phyloP scores from a whole-genome alignment of 2,329 filamentous ascomycete genomes.

The Aspergillus phoenicis region DNA sequence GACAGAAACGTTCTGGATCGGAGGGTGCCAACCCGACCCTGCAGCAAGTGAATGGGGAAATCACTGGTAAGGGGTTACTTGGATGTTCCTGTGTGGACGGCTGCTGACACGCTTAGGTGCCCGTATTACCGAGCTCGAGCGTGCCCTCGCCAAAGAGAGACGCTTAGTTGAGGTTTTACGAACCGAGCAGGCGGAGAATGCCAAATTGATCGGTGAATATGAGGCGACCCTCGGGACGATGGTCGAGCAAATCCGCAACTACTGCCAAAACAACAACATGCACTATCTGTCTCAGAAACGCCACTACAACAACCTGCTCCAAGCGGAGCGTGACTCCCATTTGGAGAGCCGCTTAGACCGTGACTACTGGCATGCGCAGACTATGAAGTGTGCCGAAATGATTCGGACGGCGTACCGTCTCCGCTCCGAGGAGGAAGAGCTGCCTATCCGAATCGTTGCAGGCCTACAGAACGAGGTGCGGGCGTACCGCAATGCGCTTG shows the following conservation, averaged over 20 bases:
- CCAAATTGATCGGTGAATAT: slow-evolving; percentile 51
- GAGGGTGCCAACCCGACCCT: slow-evolving; percentile 43
- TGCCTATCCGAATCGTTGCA: slow-evolving; percentile 47
- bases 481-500: slow-evolving; percentile 50
- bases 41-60: slow-evolving; percentile 49
- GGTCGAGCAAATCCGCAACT: slow-evolving; percentile 55
- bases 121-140: slow-evolving; percentile 53
- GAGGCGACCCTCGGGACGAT: slow-evolving; percentile 50
- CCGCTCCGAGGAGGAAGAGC: slow-evolving; percentile 52
- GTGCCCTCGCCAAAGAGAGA: slow-evolving; percentile 50
- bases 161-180: slow-evolving; percentile 46
- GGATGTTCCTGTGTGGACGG: not conserved
- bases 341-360: slow-evolving; percentile 52
- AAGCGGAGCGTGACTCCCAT: slow-evolving; percentile 54
- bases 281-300: slow-evolving; percentile 50
- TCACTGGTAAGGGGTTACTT: slow-evolving; percentile 38
- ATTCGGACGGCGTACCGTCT: slow-evolving; percentile 51
- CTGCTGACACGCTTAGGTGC: slow-evolving; percentile 36
- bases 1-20: slow-evolving; percentile 46
- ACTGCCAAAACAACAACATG: slow-evolving; percentile 53
- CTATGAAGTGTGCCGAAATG: slow-evolving; percentile 52
- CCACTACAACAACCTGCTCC: slow-evolving; percentile 54
- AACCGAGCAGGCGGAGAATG: slow-evolving; percentile 52
- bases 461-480: slow-evolving; percentile 54
- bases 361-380: slow-evolving; percentile 53